Evolutionary conservation across 2,329 filamentous ascomycete genomes (phyloP).

Genomic region (Ceratocystis albifundus): DNA sequence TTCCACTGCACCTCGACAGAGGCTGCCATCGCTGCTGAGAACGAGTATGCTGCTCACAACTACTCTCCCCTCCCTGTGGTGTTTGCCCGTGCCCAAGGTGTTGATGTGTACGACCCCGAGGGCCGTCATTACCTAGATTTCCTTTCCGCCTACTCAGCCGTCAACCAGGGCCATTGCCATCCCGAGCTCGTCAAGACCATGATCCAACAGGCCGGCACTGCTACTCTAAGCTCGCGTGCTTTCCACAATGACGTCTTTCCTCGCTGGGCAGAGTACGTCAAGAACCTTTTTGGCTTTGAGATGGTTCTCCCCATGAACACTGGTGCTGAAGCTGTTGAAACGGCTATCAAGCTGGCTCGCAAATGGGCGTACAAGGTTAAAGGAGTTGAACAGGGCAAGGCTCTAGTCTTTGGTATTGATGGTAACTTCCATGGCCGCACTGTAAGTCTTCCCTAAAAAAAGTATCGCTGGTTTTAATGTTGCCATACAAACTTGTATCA

Average conservation of each 20-base stretch:
- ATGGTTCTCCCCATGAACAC: slow-evolving; percentile 99
- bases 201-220: slow-evolving; percentile 72
- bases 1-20: slow-evolving; percentile 70
- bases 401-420: slow-evolving; percentile 68
- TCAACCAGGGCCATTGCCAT: slow-evolving; percentile 97
- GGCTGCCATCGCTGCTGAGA: slow-evolving; percentile 68
- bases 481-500: neutral
- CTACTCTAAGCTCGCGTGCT: slow-evolving; percentile 86
- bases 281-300: slow-evolving; percentile 80
- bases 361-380: slow-evolving; percentile 99
- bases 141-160: slow-evolving; percentile 91
- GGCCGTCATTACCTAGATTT: slow-evolving; percentile 94
- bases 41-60: slow-evolving; percentile 87
- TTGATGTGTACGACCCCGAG: slow-evolving; percentile 93
- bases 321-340: slow-evolving; percentile 91
- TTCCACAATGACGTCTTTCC: slow-evolving; percentile 99
- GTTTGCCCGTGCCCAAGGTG: slow-evolving; percentile 73
- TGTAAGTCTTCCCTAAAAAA: slow-evolving; percentile 40
- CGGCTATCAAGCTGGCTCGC: slow-evolving; percentile 85
- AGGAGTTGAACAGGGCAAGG: slow-evolving; percentile 72
- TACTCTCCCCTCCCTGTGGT: slow-evolving; percentile 95
- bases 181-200: slow-evolving; percentile 87
- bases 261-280: slow-evolving; percentile 85
- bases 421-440: slow-evolving; percentile 97
- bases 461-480: neutral